phyloP scores from a whole-genome alignment of 2,329 filamentous ascomycete genomes.

The Ophiosphaerella herpotricha region DNA sequence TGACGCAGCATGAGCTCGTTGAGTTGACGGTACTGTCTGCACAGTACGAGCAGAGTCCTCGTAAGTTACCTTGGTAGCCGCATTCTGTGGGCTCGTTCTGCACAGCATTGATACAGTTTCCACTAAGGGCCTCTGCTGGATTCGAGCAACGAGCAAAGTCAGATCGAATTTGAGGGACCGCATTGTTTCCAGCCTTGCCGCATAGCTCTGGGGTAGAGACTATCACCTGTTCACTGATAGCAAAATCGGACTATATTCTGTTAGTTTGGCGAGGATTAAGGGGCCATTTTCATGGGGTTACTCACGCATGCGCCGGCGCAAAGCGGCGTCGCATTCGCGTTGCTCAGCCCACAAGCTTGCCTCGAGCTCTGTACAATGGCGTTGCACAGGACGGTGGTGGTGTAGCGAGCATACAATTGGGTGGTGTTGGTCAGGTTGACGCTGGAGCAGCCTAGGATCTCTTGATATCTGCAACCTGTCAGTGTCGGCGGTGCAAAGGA shows the following conservation, averaged over 20 bases:
- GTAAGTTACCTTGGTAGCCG: slow-evolving; percentile 73
- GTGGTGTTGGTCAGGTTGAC: slow-evolving; percentile 79
- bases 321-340: slow-evolving; percentile 70
- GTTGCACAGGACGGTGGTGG: slow-evolving; percentile 90
- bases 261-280: slow-evolving; percentile 23
- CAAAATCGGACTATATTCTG: slow-evolving; percentile 70
- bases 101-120: slow-evolving; percentile 73
- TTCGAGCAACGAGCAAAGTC: slow-evolving; percentile 91
- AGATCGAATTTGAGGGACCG: slow-evolving; percentile 78
- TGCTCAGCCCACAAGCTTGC: slow-evolving; percentile 66
- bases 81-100: slow-evolving; percentile 86
- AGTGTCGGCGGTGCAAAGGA: slow-evolving; percentile 30
- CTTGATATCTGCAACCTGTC: slow-evolving; percentile 69
- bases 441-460: slow-evolving; percentile 76
- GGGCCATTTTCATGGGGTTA: slow-evolving; percentile 18
- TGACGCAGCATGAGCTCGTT: slow-evolving; percentile 94
- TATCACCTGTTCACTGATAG: slow-evolving; percentile 86
- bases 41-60: slow-evolving; percentile 87
- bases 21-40: slow-evolving; percentile 81
- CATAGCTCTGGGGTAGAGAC: slow-evolving; percentile 76
- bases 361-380: slow-evolving; percentile 90
- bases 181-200: slow-evolving; percentile 65
- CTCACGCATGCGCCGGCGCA: slow-evolving; percentile 88
- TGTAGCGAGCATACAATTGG: slow-evolving; percentile 89
- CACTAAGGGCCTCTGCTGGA: slow-evolving; percentile 77